These are phyloP conservation scores for Kwoniella pini DNA, from an alignment of 768 basidiomycete genomes.

Conservation along the genomic window DNA sequence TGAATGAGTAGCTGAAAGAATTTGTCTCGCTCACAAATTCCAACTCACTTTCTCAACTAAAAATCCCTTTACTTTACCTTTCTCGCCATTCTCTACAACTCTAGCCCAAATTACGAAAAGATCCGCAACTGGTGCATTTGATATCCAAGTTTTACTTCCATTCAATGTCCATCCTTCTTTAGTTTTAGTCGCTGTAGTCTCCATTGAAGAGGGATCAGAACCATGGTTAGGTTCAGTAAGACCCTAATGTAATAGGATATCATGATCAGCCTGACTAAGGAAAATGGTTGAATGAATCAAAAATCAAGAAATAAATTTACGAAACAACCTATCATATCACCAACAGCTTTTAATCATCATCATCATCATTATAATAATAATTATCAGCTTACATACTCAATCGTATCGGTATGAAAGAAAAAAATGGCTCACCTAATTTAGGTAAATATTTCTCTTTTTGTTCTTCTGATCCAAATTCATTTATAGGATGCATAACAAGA, in stretches of 20 bases:
- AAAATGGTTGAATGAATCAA: not conserved
- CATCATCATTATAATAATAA: not conserved
- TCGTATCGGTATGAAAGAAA: not conserved
- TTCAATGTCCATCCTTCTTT: conserved; percentile 82
- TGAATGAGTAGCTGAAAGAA: not conserved
- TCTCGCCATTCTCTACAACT: conserved; percentile 39
- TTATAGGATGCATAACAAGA: conserved; percentile 82
- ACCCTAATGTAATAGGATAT: conserved; percentile 65
- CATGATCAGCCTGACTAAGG: not conserved
- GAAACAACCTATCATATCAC: conserved; percentile 88
- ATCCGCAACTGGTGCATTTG: conserved; percentile 91
- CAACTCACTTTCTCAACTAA: conserved; percentile 75
- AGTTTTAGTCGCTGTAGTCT: conserved; percentile 78
- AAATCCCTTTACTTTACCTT: conserved; percentile 80
- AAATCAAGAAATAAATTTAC: conserved; percentile 59
- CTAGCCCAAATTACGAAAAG: conserved; percentile 91
- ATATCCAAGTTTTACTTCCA: conserved; percentile 97
- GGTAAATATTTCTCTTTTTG: conserved; percentile 93
- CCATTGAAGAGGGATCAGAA: conserved; percentile 97
- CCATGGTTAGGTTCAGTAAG: conserved; percentile 96
- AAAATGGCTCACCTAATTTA: conserved; percentile 63
- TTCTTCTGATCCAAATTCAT: conserved; percentile 74
- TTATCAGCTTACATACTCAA: not conserved
- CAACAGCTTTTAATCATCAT: conserved; percentile 63
- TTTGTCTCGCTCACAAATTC: too few relatives aligned